Base-by-base conservation (phyloP, 495 filamentous ascomycete species). In the Aspergillus olivimuriae region DNA sequence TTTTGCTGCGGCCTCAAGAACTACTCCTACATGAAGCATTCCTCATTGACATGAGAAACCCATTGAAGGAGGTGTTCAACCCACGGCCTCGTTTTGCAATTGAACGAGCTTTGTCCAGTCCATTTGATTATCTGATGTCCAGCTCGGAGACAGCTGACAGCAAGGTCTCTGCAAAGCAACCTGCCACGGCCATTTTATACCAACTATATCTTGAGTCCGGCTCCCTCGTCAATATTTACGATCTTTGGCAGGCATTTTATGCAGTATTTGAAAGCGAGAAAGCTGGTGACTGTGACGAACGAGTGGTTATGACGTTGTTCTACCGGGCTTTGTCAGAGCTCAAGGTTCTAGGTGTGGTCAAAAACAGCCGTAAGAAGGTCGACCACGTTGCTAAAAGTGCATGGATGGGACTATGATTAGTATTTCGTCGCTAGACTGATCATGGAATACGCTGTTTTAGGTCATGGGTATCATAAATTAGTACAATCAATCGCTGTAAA, bases 161-260 rank as follows among this genome's bases (percentile, higher is more conserved):
- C 48, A 73, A 20, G 63, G 72, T 57, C 4, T 77, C 75, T 4
- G 52, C 79, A 6, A 85, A 80, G 6, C 78, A 91, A 51, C 90
- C 94, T 10, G 67, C 86, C 11, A 84, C 83, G 12, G 76, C 89
- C 2, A 84, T 95, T 14, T 53, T 97, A 46, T 98, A 95, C 65
- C 87, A 94, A 45, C 67, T 96, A 20, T 96, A 94, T 60, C 75
- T 90, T 14, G 91, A 97, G 65, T 86, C 89, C 1, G 91, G 91
- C 4, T 75, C 82, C 4, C 62, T 95, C 35, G 81, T 98, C 53
- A 98, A 98, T 58, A 80, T 86, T 4, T 81, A 81, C 33, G 92
- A 98, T 63, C 62, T 98, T 17, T 95, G 87, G 88, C 78, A 83
- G 17, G 88, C 92, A 1, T 97, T 94, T 59, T 75, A 80, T 46